Percentiles rank a stretch among this genome's conserved stretches.
Conservation (phyloP, 257 asterid species). For the Osmanthus fragrans region DNA sequence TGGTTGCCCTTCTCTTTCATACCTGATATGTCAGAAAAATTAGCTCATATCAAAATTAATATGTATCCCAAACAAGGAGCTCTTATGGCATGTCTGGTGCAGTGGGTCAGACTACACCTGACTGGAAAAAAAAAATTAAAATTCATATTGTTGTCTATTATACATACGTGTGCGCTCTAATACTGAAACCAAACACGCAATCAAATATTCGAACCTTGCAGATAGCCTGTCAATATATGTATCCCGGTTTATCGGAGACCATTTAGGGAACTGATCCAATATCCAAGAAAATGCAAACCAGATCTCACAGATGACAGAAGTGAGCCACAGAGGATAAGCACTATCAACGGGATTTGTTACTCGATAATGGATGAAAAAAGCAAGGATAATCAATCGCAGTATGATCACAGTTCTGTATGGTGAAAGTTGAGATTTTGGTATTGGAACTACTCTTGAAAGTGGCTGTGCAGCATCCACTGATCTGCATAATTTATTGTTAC, state of each 20-base stretch:
- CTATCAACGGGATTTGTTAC: slow-evolving; percentile 92
- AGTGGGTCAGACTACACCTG: not conserved
- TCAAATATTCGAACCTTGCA: slow-evolving; percentile 51
- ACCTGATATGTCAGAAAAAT: slow-evolving; percentile 41
- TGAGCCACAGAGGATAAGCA: slow-evolving; percentile 86
- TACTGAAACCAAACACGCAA: not conserved
- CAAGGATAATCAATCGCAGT: slow-evolving; percentile 68
- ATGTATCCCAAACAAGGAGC: not conserved
- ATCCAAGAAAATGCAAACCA: slow-evolving; percentile 99
- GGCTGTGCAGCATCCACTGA: slow-evolving; percentile 66
- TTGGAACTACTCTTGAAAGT: slow-evolving; percentile 70
- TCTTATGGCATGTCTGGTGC: too few relatives aligned
- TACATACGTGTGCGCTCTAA: not conserved
- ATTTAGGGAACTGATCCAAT: slow-evolving; percentile 97
- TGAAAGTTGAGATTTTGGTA: slow-evolving; percentile 70
- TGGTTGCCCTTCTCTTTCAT: slow-evolving; percentile 83
- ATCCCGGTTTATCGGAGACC: slow-evolving; percentile 83
- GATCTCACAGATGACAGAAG: slow-evolving; percentile 93
- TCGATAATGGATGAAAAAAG: slow-evolving; percentile 84
- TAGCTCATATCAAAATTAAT: slow-evolving; percentile 12
- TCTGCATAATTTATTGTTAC: slow-evolving; percentile 47
- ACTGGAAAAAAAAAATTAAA: not conserved
- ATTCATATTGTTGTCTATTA: not conserved
- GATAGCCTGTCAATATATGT: slow-evolving; percentile 80
- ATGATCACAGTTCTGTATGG: slow-evolving; percentile 78